Evolutionary conservation across 2,329 filamentous ascomycete genomes (phyloP).

Genomic region (Cyphellophora attinorum): DNA sequence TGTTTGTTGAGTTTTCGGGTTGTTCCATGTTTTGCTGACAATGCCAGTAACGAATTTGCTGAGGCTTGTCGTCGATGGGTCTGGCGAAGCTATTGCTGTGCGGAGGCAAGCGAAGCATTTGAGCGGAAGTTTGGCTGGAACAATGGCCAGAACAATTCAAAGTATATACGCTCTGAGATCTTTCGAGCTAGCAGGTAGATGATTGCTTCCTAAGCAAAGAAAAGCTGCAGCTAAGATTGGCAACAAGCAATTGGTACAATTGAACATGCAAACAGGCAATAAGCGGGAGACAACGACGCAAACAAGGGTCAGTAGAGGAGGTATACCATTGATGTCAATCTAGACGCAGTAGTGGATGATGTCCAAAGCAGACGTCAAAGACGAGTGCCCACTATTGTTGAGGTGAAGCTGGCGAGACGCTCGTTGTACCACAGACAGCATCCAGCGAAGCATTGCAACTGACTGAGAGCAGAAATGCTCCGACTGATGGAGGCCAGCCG

Average conservation of each 20-base stretch:
- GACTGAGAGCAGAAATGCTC: slow-evolving; percentile 3
- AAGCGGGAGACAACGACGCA: slow-evolving; percentile 12
- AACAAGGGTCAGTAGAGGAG: slow-evolving; percentile 17
- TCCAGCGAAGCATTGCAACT: slow-evolving; percentile 6
- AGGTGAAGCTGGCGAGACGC: not conserved
- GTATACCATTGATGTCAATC: no score
- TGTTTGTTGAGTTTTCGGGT: no score
- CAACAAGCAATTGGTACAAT: not conserved
- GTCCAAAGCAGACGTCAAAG: no score
- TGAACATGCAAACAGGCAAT: slow-evolving; percentile 19
- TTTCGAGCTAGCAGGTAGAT: slow-evolving; percentile 4
- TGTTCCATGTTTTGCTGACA: no score
- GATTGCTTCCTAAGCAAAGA: slow-evolving; percentile 5
- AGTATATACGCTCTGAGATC: slow-evolving; percentile 3
- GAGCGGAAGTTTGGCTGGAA: not conserved
- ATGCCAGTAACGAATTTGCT: no score
- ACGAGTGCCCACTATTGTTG: no score
- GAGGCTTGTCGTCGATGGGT: not conserved
- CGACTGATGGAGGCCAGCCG: not conserved
- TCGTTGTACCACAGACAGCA: slow-evolving; percentile 1
- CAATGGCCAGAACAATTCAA: no score
- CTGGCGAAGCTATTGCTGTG: slow-evolving; percentile 2
- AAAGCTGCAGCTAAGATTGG: not conserved
- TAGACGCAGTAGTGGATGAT: no score
- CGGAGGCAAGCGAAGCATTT: not conserved